These are phyloP conservation scores for Didymella lethalis DNA, from an alignment of 2,329 filamentous ascomycete species.

Conservation along the genomic window DNA sequence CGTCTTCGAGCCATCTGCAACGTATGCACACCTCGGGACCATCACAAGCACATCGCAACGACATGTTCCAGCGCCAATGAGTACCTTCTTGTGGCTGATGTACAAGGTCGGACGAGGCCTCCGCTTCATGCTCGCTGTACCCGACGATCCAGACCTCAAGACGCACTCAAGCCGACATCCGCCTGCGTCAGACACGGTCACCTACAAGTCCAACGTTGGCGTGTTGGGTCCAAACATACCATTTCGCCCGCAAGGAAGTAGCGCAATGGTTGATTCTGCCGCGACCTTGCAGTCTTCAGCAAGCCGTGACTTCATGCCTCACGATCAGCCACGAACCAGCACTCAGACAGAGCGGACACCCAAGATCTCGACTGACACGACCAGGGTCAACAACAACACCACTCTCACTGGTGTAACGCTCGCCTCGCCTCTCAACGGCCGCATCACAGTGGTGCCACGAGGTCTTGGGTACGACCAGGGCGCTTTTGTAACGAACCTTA, in stretches of 20 bases:
- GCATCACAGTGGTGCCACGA: not conserved
- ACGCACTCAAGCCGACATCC: slow-evolving; percentile 20
- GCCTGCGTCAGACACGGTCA: not conserved
- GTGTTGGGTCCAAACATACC: slow-evolving; percentile 1
- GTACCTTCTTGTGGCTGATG: not conserved
- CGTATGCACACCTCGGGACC: not conserved
- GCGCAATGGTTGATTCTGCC: not conserved
- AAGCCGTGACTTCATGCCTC: not conserved
- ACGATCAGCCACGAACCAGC: not conserved
- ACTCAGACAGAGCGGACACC: not conserved
- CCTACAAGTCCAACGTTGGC: not conserved
- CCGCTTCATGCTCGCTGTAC: slow-evolving; percentile 26
- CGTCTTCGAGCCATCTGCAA: not conserved
- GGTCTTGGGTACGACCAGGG: slow-evolving; percentile 6
- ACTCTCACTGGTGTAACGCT: not conserved
- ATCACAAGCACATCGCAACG: not conserved
- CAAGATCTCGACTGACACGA: not conserved
- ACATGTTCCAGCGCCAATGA: not conserved
- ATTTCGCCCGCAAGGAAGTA: not conserved
- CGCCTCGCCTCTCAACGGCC: not conserved
- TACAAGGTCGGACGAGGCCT: slow-evolving; percentile 18
- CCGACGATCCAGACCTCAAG: slow-evolving; percentile 21
- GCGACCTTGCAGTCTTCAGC: not conserved
- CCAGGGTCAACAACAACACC: not conserved
- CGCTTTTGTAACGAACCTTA: slow-evolving; percentile 5